Percentiles rank a stretch among this genome's conserved stretches.
These are phyloP conservation scores for Elongisporangium anandrum DNA, from an alignment of 352 stramenopile genomes.

Conservation along the genomic window DNA sequence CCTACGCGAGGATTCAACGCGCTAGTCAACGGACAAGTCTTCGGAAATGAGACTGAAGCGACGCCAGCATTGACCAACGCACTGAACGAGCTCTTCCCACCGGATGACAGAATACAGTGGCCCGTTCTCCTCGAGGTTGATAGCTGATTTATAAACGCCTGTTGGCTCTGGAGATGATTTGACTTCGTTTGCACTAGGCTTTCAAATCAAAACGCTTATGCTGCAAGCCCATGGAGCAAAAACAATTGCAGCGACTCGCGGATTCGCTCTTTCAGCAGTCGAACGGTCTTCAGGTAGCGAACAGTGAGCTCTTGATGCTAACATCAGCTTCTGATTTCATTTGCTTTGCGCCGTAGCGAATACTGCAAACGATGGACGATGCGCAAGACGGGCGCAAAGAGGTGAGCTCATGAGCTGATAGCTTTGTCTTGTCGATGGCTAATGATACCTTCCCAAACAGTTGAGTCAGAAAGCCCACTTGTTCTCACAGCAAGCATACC, in stretches of 20 bases:
- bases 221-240: neutral
- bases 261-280: neutral
- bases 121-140: constrained; percentile 8
- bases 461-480: constrained; percentile 8
- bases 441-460: neutral
- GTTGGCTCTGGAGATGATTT: no score
- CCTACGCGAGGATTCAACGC: constrained; percentile 13
- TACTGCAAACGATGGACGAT: neutral
- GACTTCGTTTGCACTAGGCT: no score
- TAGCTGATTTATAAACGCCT: neutral
- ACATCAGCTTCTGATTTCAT: neutral
- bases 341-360: neutral
- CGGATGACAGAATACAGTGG: constrained; percentile 6
- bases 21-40: neutral
- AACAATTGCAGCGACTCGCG: neutral
- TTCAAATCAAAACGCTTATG: constrained; percentile 1
- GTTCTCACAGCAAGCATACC: constrained; percentile 50
- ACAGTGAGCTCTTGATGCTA: neutral
- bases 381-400: neutral
- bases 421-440: neutral
- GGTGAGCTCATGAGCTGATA: neutral
- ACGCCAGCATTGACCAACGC: neutral
- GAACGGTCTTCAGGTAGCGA: neutral
- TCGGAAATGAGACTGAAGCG: neutral
- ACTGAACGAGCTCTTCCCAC: constrained; percentile 8